A percentile compares a stretch with the other conserved stretches of the same genome.
Conservation (phyloP, 139 green algal species). For the Tetradesmus obliquus region DNA sequence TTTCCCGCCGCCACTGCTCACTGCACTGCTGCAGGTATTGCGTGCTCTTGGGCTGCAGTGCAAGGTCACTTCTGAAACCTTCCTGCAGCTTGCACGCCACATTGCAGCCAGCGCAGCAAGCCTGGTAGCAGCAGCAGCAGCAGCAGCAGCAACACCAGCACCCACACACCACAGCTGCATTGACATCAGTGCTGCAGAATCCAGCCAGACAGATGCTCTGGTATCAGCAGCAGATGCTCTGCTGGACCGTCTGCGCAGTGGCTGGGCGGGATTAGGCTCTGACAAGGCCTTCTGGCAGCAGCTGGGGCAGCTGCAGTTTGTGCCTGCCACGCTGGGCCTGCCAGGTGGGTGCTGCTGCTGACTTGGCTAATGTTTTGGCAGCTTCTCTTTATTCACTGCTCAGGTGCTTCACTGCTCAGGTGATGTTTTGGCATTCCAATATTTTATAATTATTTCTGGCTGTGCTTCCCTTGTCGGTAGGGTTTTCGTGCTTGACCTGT, state of each 20-base stretch:
- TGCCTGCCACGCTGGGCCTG: constrained; percentile 54
- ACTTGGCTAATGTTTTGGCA: background rate
- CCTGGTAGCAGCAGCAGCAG: background rate
- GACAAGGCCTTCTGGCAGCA: constrained; percentile 37
- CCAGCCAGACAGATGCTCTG: background rate
- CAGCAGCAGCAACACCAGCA: background rate
- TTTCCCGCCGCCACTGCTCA: no score
- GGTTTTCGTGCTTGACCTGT: background rate
- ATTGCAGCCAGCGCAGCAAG: constrained; percentile 34
- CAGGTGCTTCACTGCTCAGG: no score
- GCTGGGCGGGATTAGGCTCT: constrained; percentile 2
- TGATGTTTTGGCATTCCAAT: no score
- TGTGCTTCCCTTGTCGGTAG: background rate
- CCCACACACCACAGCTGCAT: background rate
- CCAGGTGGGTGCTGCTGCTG: constrained; percentile 34
- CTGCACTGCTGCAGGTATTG: constrained; percentile 46
- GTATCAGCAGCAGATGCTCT: constrained; percentile 10
- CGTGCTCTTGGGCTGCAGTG: constrained; percentile 49
- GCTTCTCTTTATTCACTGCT: background rate
- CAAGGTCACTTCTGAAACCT: constrained; percentile 41
- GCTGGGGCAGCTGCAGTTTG: constrained; percentile 51
- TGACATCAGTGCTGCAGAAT: constrained; percentile 12
- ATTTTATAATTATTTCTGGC: background rate
- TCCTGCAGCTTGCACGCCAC: constrained; percentile 52
- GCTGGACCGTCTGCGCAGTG: constrained; percentile 13